Base-by-base conservation (phyloP, 345 rosid genomes). In the Passiflora organensis region DNA sequence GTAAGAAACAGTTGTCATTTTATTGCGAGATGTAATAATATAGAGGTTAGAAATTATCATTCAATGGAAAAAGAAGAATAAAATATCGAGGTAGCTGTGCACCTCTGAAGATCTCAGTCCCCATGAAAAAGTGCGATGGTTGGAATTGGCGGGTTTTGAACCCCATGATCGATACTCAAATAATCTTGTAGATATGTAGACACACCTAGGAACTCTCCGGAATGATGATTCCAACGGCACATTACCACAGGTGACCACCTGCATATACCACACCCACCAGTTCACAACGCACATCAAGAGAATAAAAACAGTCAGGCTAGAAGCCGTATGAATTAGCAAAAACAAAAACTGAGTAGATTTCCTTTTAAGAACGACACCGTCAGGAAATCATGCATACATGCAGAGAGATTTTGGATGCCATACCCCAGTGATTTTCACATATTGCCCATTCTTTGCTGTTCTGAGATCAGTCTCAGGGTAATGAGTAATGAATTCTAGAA, bases 191-290 rank as follows among this genome's bases (percentile, higher is more conserved):
- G 96, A 86, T 2, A 95, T 84, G 71, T 84, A 88, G 20, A 91
- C 95, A 63, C 95, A 88, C 77, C 94, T 80, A 6, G 95, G 95
- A 68, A 89, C 86, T 62, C 82, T 91, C 64, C 76, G 91, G 77
- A 84, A 91, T 38, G 95, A 91, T 58, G 96, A 84, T 65, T 91
- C 94, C 21, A 88, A 89, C 18, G 96, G 98, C 34, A 91, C 87
- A 42, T 91, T 91, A 25, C 95, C 98, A 54, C 98, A 91, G 38
- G 96, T 91, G 48, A 91, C 94, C 53, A 93, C 91, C 99, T 93
- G 72, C 77, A 67, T 28, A 28, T 8, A 28, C 5, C 34, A 28
- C 34, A 28, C 34, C 3, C 34, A 28, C 34, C 34, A 28, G n/a
- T n/a, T n/a, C n/a, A n/a, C n/a, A n/a, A n/a, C n/a, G n/a, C n/a